Evolutionary conservation across 179 eudicot genomes (phyloP).

Genomic region (Nepenthes alata): DNA sequence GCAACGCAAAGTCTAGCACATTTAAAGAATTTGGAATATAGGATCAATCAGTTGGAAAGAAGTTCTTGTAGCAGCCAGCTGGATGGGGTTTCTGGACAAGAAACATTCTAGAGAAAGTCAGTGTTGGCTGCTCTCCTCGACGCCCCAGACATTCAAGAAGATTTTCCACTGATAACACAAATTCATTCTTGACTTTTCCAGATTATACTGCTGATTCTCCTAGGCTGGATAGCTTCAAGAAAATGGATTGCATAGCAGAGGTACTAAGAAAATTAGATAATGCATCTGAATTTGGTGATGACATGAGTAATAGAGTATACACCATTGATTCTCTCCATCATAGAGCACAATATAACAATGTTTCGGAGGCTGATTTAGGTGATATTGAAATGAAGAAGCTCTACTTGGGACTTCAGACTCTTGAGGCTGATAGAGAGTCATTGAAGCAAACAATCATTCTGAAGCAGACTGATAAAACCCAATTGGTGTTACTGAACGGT

Average conservation of each 20-base stretch:
- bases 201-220: constrained; percentile 45
- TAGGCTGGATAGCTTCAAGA: constrained; percentile 35
- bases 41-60: constrained; percentile 72
- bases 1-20: constrained; percentile 49
- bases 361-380: constrained; percentile 31
- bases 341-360: constrained; percentile 24
- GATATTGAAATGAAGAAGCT: constrained; percentile 69
- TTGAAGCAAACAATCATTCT: constrained; percentile 68
- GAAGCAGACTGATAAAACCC: constrained; percentile 89
- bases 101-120: constrained; percentile 51
- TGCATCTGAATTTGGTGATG: constrained; percentile 58
- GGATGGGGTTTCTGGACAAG: constrained; percentile 32
- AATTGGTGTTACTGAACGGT: constrained; percentile 61
- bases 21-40: constrained; percentile 54
- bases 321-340: constrained; percentile 73
- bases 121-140: constrained; percentile 58
- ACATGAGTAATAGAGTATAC: constrained; percentile 68
- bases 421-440: constrained; percentile 90
- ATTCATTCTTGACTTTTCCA: constrained; percentile 25
- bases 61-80: constrained; percentile 42
- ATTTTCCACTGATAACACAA: constrained; percentile 37
- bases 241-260: constrained; percentile 30
- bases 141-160: constrained; percentile 34
- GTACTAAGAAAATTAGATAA: constrained; percentile 41
- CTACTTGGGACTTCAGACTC: constrained; percentile 72